phyloP scores from a whole-genome alignment of 1,284 basidiomycete genomes.

The Puccinia polysora region DNA sequence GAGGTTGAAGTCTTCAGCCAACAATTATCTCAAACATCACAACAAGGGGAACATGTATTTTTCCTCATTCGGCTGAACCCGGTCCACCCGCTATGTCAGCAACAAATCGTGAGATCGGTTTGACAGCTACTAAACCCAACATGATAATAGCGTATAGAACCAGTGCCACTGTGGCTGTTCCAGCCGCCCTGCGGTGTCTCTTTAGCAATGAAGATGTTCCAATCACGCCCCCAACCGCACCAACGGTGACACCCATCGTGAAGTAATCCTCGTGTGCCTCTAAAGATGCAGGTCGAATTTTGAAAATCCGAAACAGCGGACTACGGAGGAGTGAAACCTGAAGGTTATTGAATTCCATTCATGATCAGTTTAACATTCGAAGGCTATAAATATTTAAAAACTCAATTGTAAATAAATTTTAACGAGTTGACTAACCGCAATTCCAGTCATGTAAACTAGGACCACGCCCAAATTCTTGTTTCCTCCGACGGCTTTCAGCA shows the following conservation, averaged over 20 bases:
- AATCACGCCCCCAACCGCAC: slow-evolving; percentile 11
- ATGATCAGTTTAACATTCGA: too few relatives aligned
- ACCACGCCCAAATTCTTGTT: slow-evolving; percentile 6
- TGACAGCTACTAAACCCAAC: neutral
- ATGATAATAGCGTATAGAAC: slow-evolving; percentile 12
- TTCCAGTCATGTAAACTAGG: slow-evolving; percentile 9
- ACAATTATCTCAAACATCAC: too few relatives aligned
- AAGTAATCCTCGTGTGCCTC: slow-evolving; percentile 26
- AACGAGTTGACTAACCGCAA: neutral
- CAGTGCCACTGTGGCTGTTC: slow-evolving; percentile 12
- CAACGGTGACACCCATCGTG: slow-evolving; percentile 16
- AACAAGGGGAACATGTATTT: too few relatives aligned
- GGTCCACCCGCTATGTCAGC: neutral
- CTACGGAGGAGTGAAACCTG: slow-evolving; percentile 1
- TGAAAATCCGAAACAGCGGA: slow-evolving; percentile 1
- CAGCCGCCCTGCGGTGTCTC: slow-evolving; percentile 15
- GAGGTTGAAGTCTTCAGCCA: too few relatives aligned
- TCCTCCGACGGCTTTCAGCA: slow-evolving; percentile 2
- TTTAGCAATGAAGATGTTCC: slow-evolving; percentile 21
- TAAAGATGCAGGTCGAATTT: neutral
- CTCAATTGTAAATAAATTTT: neutral
- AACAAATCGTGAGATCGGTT: neutral
- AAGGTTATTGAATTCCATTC: too few relatives aligned
- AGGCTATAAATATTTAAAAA: too few relatives aligned
- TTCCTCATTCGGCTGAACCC: too few relatives aligned